A percentile compares a stretch with the other conserved stretches of the same genome.
These are phyloP conservation scores for Penstemon newberryi DNA, from an alignment of 257 asterid species.

Conservation along the genomic window DNA sequence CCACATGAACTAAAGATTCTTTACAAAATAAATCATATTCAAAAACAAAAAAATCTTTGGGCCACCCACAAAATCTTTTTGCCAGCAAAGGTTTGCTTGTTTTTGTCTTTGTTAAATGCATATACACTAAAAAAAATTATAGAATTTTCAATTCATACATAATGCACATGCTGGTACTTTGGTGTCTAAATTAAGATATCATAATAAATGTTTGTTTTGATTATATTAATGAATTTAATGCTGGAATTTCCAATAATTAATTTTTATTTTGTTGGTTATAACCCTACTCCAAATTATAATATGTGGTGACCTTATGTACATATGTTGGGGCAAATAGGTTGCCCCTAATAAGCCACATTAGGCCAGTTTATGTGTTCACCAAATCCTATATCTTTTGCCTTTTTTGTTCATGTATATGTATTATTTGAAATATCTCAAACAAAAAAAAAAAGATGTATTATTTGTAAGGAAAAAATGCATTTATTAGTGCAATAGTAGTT, in stretches of 20 bases:
- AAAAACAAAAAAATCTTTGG: constrained; percentile 35
- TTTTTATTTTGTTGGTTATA: constrained; percentile 18
- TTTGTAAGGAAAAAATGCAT: neutral
- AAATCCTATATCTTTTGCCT: neutral
- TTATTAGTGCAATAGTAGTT: neutral
- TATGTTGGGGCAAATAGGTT: constrained; percentile 33
- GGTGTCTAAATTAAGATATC: constrained; percentile 12
- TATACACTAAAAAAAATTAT: constrained; percentile 29
- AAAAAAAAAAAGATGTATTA: neutral
- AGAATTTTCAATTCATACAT: constrained; percentile 29
- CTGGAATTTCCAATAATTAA: constrained; percentile 1
- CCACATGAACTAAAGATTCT: neutral
- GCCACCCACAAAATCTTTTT: constrained; percentile 41
- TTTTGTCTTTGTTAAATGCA: constrained; percentile 33
- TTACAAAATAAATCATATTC: constrained; percentile 12
- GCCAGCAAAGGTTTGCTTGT: constrained; percentile 39
- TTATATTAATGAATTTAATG: constrained; percentile 3
- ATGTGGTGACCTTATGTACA: constrained; percentile 34
- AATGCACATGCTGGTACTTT: constrained; percentile 22
- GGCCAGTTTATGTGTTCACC: constrained; percentile 29
- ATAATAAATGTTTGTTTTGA: neutral
- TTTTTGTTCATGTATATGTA: constrained; percentile 3
- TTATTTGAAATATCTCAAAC: neutral
- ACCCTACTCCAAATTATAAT: constrained; percentile 34
- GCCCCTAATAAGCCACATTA: constrained; percentile 25